phyloP scores from a whole-genome alignment of 2,329 filamentous ascomycete genomes.

The Fusarium domesticum region DNA sequence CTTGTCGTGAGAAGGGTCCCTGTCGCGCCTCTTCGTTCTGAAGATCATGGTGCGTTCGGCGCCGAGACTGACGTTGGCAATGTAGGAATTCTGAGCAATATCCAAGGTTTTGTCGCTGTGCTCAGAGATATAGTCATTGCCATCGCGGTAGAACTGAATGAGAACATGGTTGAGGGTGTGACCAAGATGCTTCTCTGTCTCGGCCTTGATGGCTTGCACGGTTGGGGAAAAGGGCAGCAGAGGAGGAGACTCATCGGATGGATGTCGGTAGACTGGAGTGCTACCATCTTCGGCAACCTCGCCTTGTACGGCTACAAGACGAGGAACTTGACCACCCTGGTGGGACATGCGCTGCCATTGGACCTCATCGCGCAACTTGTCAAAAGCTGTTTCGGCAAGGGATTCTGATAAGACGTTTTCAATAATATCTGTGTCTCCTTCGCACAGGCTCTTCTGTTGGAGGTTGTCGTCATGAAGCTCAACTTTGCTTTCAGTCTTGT shows the following conservation, averaged over 20 bases:
- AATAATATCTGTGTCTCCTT: constrained; percentile 76
- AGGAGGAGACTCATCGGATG: constrained; percentile 81
- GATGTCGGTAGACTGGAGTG: constrained; percentile 91
- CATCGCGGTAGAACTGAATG: constrained; percentile 88
- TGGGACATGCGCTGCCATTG: constrained; percentile 92
- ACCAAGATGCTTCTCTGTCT: constrained; percentile 69
- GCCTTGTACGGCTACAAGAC: constrained; percentile 87
- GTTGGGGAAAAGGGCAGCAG: constrained; percentile 71
- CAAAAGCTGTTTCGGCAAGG: constrained; percentile 61
- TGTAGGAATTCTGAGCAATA: constrained; percentile 74
- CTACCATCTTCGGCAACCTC: constrained; percentile 63
- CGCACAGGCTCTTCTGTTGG: constrained; percentile 60
- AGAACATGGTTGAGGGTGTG: constrained; percentile 87
- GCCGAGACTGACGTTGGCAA: constrained; percentile 92
- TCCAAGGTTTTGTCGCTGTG: constrained; percentile 97
- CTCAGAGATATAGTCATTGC: constrained; percentile 89
- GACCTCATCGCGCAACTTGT: constrained; percentile 69
- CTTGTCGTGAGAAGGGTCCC: constrained; percentile 33
- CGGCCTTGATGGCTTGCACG: constrained; percentile 64
- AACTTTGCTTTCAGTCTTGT: constrained; percentile 4
- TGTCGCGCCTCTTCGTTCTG: constrained; percentile 68
- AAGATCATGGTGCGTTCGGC: constrained; percentile 88
- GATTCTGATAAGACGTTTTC: constrained; percentile 62
- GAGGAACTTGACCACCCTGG: constrained; percentile 84
- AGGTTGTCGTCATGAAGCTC: constrained; percentile 6